Percentiles rank a stretch among this genome's conserved stretches.
Evolutionary conservation across 2,329 filamentous ascomycete genomes (phyloP).

Genomic region (Aspergillus aculeatinus): DNA sequence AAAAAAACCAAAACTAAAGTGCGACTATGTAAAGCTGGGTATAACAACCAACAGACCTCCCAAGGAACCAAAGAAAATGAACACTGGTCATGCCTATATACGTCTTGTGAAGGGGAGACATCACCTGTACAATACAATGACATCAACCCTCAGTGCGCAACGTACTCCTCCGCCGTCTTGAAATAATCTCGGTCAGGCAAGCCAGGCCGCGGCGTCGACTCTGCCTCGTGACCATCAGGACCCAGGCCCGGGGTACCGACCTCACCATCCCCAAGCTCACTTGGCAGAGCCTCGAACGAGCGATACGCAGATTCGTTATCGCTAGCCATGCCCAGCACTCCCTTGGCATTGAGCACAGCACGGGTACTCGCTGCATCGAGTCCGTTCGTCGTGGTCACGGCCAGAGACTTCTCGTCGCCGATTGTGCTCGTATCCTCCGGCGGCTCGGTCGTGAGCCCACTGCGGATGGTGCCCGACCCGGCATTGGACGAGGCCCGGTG

Average conservation of each 20-base stretch:
- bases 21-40: not conserved
- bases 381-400: conserved; percentile 15
- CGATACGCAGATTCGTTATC: conserved; percentile 18
- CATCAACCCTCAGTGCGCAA: not conserved
- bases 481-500: conserved; percentile 25
- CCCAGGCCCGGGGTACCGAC: not conserved
- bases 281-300: conserved; percentile 29
- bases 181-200: conserved; percentile 33
- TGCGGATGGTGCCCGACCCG: conserved; percentile 30
- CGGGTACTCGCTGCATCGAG: conserved; percentile 32
- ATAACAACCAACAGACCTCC: not conserved
- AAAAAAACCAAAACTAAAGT: too few relatives aligned
- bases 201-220: conserved; percentile 18
- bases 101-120: not conserved
- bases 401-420: conserved; percentile 27
- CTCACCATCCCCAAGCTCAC: not conserved
- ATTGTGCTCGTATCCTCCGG: conserved; percentile 31
- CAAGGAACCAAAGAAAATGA: not conserved
- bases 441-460: conserved; percentile 29
- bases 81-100: not conserved
- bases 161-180: conserved; percentile 28
- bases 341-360: conserved; percentile 29
- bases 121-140: not conserved
- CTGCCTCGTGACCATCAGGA: not conserved
- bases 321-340: conserved; percentile 25